These are phyloP conservation scores for Trichoderma endophyticum DNA, from an alignment of 2,329 filamentous ascomycete species.

Conservation along the genomic window DNA sequence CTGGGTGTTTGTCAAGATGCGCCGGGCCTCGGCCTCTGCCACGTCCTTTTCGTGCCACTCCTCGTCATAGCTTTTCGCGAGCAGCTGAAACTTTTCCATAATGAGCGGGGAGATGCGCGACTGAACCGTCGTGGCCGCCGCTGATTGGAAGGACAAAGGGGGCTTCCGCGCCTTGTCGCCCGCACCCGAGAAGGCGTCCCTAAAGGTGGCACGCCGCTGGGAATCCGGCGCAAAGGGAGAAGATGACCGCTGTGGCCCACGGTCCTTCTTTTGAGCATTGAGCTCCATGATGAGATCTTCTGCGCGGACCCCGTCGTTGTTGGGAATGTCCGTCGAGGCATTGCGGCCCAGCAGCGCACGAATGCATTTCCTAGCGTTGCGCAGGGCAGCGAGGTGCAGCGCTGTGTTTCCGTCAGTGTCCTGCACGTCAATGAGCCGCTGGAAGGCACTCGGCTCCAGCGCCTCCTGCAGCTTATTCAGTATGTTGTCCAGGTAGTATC, in stretches of 20 bases:
- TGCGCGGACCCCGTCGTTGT: slow-evolving; percentile 76
- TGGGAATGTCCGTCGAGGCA: slow-evolving; percentile 77
- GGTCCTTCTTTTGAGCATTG: slow-evolving; percentile 66
- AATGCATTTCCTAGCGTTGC: slow-evolving; percentile 85
- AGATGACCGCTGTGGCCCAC: slow-evolving; percentile 71
- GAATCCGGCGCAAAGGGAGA: slow-evolving; percentile 65
- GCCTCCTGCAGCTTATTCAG: slow-evolving; percentile 81
- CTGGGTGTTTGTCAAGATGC: slow-evolving; percentile 64
- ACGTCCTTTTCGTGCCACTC: slow-evolving; percentile 72
- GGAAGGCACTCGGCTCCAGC: slow-evolving; percentile 71
- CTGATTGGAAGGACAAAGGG: slow-evolving; percentile 51
- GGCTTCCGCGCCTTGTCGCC: slow-evolving; percentile 43
- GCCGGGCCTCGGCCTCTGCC: slow-evolving; percentile 64
- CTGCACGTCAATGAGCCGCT: slow-evolving; percentile 74
- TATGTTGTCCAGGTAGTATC: slow-evolving; percentile 91
- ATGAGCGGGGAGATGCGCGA: slow-evolving; percentile 67
- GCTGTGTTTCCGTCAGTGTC: slow-evolving; percentile 90
- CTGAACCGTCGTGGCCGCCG: slow-evolving; percentile 66
- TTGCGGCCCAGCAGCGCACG: slow-evolving; percentile 75
- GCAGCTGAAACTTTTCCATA: slow-evolving; percentile 67
- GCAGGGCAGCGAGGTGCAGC: slow-evolving; percentile 68
- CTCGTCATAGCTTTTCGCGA: slow-evolving; percentile 69
- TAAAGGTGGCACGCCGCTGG: slow-evolving; percentile 53
- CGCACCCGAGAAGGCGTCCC: slow-evolving; percentile 46
- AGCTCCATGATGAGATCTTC: slow-evolving; percentile 77